Evolutionary conservation across 2,329 filamentous ascomycete species (phyloP).

Genomic region (Colletotrichum lupini): DNA sequence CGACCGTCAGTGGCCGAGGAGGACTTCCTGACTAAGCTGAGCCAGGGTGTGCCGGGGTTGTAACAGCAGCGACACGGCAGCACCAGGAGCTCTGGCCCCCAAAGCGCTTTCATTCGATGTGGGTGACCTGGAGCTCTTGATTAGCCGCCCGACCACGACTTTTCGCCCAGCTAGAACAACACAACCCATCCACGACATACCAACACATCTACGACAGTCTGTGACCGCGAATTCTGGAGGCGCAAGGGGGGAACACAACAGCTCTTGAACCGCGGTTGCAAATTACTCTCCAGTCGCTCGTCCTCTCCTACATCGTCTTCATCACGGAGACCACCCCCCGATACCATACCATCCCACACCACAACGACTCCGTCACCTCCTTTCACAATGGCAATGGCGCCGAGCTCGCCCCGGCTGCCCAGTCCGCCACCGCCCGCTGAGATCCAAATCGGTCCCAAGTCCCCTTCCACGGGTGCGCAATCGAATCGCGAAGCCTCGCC

Average conservation of each 20-base stretch:
- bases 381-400: constrained; percentile 66
- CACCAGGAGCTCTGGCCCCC: constrained; percentile 27
- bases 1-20: background rate
- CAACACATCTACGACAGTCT: background rate
- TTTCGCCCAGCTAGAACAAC: constrained; percentile 12
- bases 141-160: constrained; percentile 31
- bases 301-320: background rate
- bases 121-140: constrained; percentile 26
- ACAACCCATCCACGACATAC: background rate
- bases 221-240: constrained; percentile 3
- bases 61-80: background rate
- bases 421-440: constrained; percentile 95
- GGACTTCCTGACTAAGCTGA: constrained; percentile 25
- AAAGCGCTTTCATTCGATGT: constrained; percentile 1
- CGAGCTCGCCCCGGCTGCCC: constrained; percentile 90
- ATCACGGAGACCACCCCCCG: background rate
- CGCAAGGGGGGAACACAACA: background rate
- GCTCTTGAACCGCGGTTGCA: background rate
- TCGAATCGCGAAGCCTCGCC: constrained; percentile 68
- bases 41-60: background rate
- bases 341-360: background rate
- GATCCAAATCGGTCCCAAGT: constrained; percentile 87
- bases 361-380: background rate
- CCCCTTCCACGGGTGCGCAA: constrained; percentile 70
- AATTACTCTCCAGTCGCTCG: background rate